phyloP scores from a whole-genome alignment of 192 early-diverging fungal species.

The Neocallimastix lanati region DNA sequence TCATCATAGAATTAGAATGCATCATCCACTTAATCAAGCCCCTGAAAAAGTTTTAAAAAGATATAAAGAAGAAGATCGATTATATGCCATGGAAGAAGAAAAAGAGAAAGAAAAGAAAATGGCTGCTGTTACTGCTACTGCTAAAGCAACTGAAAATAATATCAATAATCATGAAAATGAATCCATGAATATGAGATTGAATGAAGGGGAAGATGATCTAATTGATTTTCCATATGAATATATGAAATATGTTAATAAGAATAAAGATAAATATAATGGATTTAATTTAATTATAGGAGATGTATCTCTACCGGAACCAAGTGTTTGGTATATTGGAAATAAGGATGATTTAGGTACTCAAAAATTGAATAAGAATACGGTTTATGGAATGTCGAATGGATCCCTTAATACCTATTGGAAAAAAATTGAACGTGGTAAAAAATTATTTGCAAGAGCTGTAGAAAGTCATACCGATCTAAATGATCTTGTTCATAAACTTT shows the following conservation, averaged over 20 bases:
- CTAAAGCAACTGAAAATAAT: too few species aligned
- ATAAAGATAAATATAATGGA: background rate
- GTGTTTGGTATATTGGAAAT: background rate
- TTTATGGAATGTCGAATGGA: background rate
- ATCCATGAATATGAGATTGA: too few species aligned
- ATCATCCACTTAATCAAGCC: background rate
- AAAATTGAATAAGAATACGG: background rate
- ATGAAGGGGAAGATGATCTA: too few species aligned
- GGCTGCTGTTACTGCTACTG: too few species aligned
- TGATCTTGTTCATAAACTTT: background rate
- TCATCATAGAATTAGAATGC: background rate
- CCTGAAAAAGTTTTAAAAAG: background rate
- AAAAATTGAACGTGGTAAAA: background rate
- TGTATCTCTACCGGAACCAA: background rate
- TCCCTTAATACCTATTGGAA: background rate
- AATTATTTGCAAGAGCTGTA: background rate
- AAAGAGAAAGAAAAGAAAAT: background rate
- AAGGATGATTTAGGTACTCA: background rate
- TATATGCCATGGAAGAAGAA: background rate
- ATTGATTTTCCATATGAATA: background rate
- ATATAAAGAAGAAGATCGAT: background rate
- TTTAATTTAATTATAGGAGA: background rate
- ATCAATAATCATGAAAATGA: too few species aligned
- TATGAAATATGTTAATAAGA: background rate
- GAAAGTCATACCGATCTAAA: background rate